Base-by-base conservation (phyloP, 225 moss, liverwort and hornwort species). In the Polytrichum commune region DNA sequence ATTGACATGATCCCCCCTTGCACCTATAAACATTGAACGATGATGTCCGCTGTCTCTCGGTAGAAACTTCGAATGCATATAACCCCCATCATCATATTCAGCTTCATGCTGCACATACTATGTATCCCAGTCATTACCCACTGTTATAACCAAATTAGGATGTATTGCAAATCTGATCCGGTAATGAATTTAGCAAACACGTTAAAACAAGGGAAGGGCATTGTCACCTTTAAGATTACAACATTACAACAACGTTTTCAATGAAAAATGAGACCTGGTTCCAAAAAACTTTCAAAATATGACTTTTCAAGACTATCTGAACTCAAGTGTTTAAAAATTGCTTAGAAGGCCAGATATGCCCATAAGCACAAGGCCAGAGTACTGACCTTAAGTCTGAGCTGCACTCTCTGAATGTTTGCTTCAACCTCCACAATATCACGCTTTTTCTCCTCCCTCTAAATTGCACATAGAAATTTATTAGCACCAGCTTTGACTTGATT, bases 371-470 rank as follows among this genome's bases (percentile, higher is more conserved):
- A 35, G 54, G 32, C 22, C 61, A 75, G 13, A 61, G 35, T 74
- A 65, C 79, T 71, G 38, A 94, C 93, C 90, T 93, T 98, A 30
- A 95, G 71, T 78, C 83, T 93, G 62, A 98, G 73, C 76, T 98
- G 98, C 78, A 95, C 67, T 76, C 93, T 84, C 84, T 98, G 98
- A 30, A 86, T 73, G 66, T 85, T 93, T 33, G 87, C 83, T 81
- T 98, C 98, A 83, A 91, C 91, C 82, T 95, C 93, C 74, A 95
- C 82, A 69, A 98, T 83, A 23, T 95, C 98, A 27, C 98, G 90
- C 84, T 98, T 98, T 80, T 84, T 95, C 82, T 95, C 98, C 81
- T 98, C 98, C 82, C 98, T 98, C 98, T 98, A 75, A 18, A 68
- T 53, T 46, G 16, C 13, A 46, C 46, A 46, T 0, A 46, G 26